Evolutionary conservation across 345 rosid genomes (phyloP), one percentile per base, ranked within the genome.

Genomic region (Brassica cretica): DNA sequence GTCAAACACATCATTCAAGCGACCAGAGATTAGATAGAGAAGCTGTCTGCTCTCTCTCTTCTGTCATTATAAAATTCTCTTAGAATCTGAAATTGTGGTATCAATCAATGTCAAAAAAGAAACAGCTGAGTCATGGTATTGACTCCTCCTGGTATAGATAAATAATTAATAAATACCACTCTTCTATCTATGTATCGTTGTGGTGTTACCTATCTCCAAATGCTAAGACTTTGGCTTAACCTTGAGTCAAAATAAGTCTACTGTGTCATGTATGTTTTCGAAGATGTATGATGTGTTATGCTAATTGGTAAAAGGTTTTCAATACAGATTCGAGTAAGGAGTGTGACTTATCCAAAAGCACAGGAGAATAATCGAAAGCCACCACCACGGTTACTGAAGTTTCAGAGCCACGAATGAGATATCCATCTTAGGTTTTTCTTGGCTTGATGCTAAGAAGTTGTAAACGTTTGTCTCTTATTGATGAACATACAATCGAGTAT

Each of bases 41-140:
- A 76, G 78, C 68, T 84, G 33, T 75, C 35, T 78, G 97, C 91
- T 92, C 91, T 83, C 96, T 90, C 92, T 92, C 96, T 89, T 92
- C 96, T 90, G 94, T 92, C 94, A 84, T 32, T 76, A 53, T 58
- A 56, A 7, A 51, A 8, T 25, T 35, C 8, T 61, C 64, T 24
- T 44, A 59, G 66, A 67, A 25, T 73, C 25, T 66, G 14, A 49
- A 72, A 41, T 2, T 24, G 71, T 64, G 59, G 58, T 69, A 60
- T 24, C 77, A 25, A 72, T 37, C 16, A 41, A 78, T 72, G 72
- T 46, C 15, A 12, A 5, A 51, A 14, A 51, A 49, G 8, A 78
- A 25, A 56, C 44, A 78, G 15, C 66, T 64, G 41, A 78, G 82
- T 49, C 73, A 66, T 72, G 21, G 53, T 72, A 39, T 65, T 76